Conservation (phyloP, 208 protist genomes). For the Acanthamoeba royreba region DNA sequence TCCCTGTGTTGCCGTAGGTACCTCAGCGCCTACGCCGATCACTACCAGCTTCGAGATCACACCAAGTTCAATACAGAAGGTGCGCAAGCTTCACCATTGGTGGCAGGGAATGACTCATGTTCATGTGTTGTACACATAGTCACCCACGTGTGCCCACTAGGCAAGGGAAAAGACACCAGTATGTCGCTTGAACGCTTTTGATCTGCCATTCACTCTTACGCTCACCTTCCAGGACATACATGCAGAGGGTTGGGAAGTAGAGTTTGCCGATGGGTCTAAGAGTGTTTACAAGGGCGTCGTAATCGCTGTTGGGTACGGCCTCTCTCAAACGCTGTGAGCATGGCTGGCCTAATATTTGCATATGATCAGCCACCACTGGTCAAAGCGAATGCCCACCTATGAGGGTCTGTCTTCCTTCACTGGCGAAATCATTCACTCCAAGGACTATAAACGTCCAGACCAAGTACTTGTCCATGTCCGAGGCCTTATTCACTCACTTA, state of each 20-base stretch:
- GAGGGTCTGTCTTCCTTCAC: conserved; percentile 27
- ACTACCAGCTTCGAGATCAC: not conserved
- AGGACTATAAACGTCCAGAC: conserved; percentile 45
- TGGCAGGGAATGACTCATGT: not conserved
- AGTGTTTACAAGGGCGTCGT: conserved; percentile 30
- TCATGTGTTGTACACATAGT: not conserved
- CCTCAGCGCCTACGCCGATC: not conserved
- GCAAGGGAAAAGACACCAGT: conserved; percentile 10
- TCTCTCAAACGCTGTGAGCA: not conserved
- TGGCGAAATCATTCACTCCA: conserved; percentile 39
- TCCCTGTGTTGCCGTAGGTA: not conserved
- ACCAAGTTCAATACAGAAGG: not conserved
- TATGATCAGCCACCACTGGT: conserved; percentile 32
- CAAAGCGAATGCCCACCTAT: conserved; percentile 20
- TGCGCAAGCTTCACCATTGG: not conserved
- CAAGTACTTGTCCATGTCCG: not conserved
- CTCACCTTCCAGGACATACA: not conserved
- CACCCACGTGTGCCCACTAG: not conserved
- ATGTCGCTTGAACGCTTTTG: not conserved
- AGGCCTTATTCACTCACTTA: not conserved
- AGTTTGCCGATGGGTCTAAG: not conserved
- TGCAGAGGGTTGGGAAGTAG: not conserved
- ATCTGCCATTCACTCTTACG: not conserved
- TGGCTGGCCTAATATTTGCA: not conserved
- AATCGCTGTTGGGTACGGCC: conserved; percentile 3